These are phyloP conservation scores for Fusarium devonianum DNA, from an alignment of 2,329 filamentous ascomycete species.

Conservation along the genomic window DNA sequence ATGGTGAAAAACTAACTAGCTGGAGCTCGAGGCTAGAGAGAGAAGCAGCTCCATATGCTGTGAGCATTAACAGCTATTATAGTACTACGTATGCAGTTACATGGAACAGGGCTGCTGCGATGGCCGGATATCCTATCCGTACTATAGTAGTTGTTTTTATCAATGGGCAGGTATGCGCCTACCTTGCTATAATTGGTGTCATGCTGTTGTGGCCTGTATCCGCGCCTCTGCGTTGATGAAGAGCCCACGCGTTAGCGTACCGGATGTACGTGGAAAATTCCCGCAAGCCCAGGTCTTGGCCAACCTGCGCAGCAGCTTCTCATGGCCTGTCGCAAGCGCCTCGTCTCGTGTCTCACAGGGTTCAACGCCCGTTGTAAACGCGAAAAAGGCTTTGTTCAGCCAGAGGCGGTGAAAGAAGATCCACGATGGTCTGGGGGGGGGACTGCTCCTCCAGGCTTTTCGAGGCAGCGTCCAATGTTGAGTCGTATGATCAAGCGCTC, in stretches of 20 bases:
- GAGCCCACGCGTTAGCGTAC: conserved; percentile 16
- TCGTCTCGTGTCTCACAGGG: conserved; percentile 10
- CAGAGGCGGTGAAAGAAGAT: conserved; percentile 26
- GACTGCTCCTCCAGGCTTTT: conserved; percentile 1
- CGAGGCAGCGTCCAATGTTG: conserved; percentile 14
- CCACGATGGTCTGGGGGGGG: conserved; percentile 2
- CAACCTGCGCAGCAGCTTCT: conserved; percentile 14
- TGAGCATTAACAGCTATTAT: not conserved
- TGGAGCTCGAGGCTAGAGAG: not conserved
- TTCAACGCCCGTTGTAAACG: conserved; percentile 14
- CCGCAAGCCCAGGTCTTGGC: conserved; percentile 10
- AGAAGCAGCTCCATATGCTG: conserved; percentile 10
- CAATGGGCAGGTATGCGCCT: not conserved
- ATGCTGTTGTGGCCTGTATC: conserved; percentile 8
- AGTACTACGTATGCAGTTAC: not conserved
- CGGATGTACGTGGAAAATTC: conserved; percentile 20
- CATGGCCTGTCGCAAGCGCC: conserved; percentile 1
- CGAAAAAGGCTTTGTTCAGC: too few relatives aligned
- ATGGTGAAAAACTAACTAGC: not conserved
- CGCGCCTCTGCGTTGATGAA: not conserved
- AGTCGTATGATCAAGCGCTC: conserved; percentile 29
- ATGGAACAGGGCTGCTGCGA: not conserved
- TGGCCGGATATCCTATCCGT: conserved; percentile 3
- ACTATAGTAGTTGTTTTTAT: too few relatives aligned
- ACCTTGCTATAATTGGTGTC: not conserved